Evolutionary conservation across 345 rosid genomes (phyloP).

Genomic region (Bruguiera gymnorhiza): DNA sequence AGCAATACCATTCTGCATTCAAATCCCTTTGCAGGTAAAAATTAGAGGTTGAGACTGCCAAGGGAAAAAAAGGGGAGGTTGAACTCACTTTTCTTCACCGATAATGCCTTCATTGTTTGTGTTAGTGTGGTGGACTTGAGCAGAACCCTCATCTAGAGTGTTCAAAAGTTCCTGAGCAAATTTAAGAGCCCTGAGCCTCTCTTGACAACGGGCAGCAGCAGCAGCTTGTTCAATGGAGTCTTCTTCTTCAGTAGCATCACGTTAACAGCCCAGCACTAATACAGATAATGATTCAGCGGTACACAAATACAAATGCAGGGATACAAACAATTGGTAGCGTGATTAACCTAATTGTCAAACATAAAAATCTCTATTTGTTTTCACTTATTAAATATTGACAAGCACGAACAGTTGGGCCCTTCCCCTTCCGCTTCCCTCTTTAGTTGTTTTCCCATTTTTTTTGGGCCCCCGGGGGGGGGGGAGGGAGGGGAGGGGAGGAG

Average conservation of each 20-base stretch:
- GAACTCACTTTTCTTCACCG: slow-evolving; percentile 26
- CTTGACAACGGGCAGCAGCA: slow-evolving; percentile 48
- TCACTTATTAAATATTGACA: too few species aligned
- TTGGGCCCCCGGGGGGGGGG: too few species aligned
- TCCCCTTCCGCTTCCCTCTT: too few species aligned
- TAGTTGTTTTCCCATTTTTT: too few species aligned
- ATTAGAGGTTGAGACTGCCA: slow-evolving; percentile 22
- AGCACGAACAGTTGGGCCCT: too few species aligned
- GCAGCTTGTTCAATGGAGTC: slow-evolving; percentile 67
- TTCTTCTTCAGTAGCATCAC: slow-evolving; percentile 52
- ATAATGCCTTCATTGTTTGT: not conserved
- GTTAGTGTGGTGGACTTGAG: slow-evolving; percentile 29
- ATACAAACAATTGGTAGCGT: not conserved
- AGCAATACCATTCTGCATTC: too few species aligned
- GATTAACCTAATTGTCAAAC: too few species aligned
- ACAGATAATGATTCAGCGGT: not conserved
- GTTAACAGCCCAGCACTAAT: not conserved
- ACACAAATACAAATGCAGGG: too few species aligned
- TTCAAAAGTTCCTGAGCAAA: slow-evolving; percentile 65
- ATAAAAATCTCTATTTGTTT: too few species aligned
- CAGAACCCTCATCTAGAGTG: slow-evolving; percentile 43
- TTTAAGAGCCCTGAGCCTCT: slow-evolving; percentile 71
- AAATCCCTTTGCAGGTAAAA: too few species aligned
- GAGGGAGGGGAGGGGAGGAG: too few species aligned
- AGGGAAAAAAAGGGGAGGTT: not conserved